Percentiles rank a stretch among this genome's conserved stretches.
Conservation (phyloP, 176 grass and related monocot genomes). For the Oryza meyeriana region DNA sequence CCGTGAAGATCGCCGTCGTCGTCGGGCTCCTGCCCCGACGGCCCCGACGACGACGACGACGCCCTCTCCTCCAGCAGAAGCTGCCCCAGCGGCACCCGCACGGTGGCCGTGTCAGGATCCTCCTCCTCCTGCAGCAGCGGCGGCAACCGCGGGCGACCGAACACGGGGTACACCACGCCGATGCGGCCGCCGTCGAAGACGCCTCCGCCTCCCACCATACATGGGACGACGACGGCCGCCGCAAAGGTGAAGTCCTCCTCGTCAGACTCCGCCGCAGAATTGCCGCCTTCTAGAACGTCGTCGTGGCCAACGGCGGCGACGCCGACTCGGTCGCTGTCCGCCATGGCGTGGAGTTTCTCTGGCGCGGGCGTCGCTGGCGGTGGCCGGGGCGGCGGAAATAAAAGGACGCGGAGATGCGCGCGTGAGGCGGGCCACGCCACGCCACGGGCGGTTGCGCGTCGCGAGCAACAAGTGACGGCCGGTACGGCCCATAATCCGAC, state of each 20-base stretch:
- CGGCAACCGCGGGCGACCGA: constrained; percentile 42
- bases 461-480: background rate
- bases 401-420: constrained; percentile 11
- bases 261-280: background rate
- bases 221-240: background rate
- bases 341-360: constrained; percentile 9
- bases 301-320: background rate
- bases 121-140: background rate
- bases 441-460: constrained; percentile 1
- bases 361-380: background rate
- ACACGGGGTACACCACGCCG: constrained; percentile 64
- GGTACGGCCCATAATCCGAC: background rate
- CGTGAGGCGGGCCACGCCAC: background rate
- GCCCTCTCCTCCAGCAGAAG: constrained; percentile 56
- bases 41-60: background rate
- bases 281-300: background rate
- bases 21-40: background rate
- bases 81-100: constrained; percentile 39
- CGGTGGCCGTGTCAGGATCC: background rate
- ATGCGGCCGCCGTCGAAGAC: background rate
- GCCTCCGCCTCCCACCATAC: background rate
- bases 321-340: constrained; percentile 6
- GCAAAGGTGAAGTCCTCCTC: constrained; percentile 38
- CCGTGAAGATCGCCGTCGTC: constrained; percentile 28
- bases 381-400: constrained; percentile 13